Percentiles rank a stretch among this genome's conserved stretches.
phyloP scores from a whole-genome alignment of 371 early-diverging fungal genomes.

The Mortierella sp. region DNA sequence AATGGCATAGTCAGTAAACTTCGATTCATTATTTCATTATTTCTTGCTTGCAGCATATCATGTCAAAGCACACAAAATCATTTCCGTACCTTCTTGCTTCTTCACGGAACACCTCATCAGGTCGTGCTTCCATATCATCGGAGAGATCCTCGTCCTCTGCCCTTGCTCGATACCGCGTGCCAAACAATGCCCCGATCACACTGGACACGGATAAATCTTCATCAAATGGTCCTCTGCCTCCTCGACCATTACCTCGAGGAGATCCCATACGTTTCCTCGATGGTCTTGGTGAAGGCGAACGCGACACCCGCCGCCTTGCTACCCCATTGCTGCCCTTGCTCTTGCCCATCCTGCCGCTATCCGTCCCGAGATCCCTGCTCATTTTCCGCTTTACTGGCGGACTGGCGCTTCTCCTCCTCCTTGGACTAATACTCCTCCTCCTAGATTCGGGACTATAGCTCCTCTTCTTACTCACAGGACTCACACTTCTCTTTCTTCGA shows the following conservation, averaged over 20 bases:
- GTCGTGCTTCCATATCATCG: constrained; percentile 74
- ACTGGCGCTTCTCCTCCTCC: constrained; percentile 25
- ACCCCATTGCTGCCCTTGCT: constrained; percentile 16
- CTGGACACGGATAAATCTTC: constrained; percentile 64
- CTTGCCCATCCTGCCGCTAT: constrained; percentile 21
- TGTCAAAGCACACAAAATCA: neutral
- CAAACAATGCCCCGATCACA: constrained; percentile 65
- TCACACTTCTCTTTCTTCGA: constrained; percentile 25
- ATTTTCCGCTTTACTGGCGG: constrained; percentile 35
- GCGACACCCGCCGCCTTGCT: constrained; percentile 14
- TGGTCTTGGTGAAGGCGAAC: constrained; percentile 30
- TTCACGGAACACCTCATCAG: constrained; percentile 68
- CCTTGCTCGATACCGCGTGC: constrained; percentile 58
- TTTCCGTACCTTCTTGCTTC: constrained; percentile 67
- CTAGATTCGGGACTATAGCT: constrained; percentile 34
- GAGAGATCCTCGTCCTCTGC: constrained; percentile 62
- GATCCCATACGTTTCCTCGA: constrained; percentile 21
- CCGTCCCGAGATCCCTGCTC: constrained; percentile 22
- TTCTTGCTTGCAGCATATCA: neutral
- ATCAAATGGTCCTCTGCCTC: constrained; percentile 59
- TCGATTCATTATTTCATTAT: neutral
- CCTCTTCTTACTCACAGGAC: constrained; percentile 31
- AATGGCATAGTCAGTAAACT: neutral
- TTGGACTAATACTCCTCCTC: constrained; percentile 34
- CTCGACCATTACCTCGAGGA: constrained; percentile 29